Percentiles rank a stretch among this genome's conserved stretches.
Evolutionary conservation across 805 yeast species (phyloP).

Genomic region (Ogataea nitratoaversa): DNA sequence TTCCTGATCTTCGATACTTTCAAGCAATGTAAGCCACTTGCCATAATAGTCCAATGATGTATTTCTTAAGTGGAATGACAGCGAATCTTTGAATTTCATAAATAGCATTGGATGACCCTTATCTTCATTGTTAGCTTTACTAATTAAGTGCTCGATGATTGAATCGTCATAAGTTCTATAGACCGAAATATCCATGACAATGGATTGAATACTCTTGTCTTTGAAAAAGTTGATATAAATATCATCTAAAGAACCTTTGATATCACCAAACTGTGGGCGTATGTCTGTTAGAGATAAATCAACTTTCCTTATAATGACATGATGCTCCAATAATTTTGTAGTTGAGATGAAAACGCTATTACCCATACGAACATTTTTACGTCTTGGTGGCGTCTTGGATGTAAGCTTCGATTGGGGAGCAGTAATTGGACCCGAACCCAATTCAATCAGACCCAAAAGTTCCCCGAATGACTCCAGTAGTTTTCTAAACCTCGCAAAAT

Average conservation of each 20-base stretch:
- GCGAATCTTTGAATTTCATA: constrained; percentile 32
- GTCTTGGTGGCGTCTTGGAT: background rate
- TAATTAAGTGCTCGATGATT: constrained; percentile 28
- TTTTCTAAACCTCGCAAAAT: constrained; percentile 26
- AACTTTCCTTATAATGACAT: constrained; percentile 12
- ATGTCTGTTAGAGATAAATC: constrained; percentile 17
- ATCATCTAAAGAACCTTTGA: constrained; percentile 17
- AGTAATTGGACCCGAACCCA: background rate
- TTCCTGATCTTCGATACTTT: constrained; percentile 6
- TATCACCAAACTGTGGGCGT: constrained; percentile 31
- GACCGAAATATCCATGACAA: constrained; percentile 9
- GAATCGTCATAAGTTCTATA: constrained; percentile 5
- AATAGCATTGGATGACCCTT: constrained; percentile 37
- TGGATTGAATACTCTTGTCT: constrained; percentile 11
- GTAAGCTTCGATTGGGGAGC: background rate
- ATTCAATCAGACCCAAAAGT: background rate
- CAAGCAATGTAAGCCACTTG: constrained; percentile 48
- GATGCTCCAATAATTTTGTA: constrained; percentile 12
- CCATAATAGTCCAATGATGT: constrained; percentile 55
- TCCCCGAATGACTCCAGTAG: constrained; percentile 14
- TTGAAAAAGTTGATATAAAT: constrained; percentile 15
- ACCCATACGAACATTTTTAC: constrained; percentile 21
- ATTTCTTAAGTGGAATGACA: constrained; percentile 45
- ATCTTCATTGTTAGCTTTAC: constrained; percentile 31
- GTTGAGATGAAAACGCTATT: constrained; percentile 22